Conservation (phyloP, 768 basidiomycete genomes). For the Dioszegia aurantiaca region DNA sequence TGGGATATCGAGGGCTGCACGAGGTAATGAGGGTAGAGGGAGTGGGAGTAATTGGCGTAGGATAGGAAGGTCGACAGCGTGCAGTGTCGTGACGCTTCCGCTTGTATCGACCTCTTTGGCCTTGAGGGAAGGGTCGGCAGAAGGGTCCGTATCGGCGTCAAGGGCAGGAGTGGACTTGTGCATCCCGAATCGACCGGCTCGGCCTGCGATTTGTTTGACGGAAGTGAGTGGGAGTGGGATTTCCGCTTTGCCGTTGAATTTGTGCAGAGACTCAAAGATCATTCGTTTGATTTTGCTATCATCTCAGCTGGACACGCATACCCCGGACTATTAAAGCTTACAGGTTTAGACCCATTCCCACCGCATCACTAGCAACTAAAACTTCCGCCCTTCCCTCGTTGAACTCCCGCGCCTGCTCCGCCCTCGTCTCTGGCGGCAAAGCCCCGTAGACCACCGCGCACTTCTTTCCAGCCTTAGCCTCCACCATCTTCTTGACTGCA, state of each 20-base stretch:
- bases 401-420: conserved; percentile 87
- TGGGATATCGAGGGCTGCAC: conserved; percentile 57
- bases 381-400: conserved; percentile 89
- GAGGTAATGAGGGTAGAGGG: conserved; percentile 58
- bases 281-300: conserved; percentile 84
- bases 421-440: conserved; percentile 84
- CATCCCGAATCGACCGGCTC: conserved; percentile 80
- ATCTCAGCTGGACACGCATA: conserved; percentile 6
- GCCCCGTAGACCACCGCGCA: conserved; percentile 93
- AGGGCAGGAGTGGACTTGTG: conserved; percentile 30
- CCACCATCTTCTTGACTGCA: conserved; percentile 67
- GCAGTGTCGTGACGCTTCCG: conserved; percentile 74
- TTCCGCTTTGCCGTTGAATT: conserved; percentile 61
- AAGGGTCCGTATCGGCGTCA: conserved; percentile 31
- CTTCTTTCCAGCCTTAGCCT: conserved; percentile 66
- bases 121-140: conserved; percentile 19
- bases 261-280: conserved; percentile 68
- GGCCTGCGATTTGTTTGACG: conserved; percentile 90
- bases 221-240: conserved; percentile 65
- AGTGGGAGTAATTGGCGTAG: conserved; percentile 61
- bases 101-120: too few species aligned
- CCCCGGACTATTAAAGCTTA: too few species aligned
- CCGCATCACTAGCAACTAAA: conserved; percentile 87
- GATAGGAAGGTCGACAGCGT: conserved; percentile 61
- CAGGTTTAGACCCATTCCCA: conserved; percentile 98